Base-by-base conservation (phyloP, 1,139 yeast species). In the Suhomyces wounanorum region DNA sequence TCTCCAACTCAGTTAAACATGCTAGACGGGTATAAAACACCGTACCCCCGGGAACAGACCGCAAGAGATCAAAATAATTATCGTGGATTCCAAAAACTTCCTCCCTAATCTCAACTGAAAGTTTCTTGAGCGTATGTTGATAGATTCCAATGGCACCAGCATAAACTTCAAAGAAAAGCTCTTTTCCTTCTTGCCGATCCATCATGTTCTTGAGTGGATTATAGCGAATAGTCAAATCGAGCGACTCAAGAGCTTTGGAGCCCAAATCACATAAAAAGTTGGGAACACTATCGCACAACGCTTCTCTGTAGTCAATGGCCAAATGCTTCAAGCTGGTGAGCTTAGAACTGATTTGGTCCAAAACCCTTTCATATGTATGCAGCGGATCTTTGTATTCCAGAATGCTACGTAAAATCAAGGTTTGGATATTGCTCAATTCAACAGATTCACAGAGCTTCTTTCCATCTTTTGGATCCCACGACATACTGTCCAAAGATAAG, bases 241-340 rank as follows among this genome's bases (percentile, higher is more conserved):
- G 63, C 43, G 74, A 69, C 21, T 56, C 52, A 13, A 31, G 62
- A n/a, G 35, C 39, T 8, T 37, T 30, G 5, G 26, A 8, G 55
- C 33, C 62, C 11, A 73, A 45, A 1, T 49, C 31, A 1, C 43
- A 38, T 4, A 82, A 56, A 54, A 82, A 79, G 0, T 54, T 59
- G 0, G 78, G 77, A 0, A 77, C 72, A 1, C 74, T 65, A 58
- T 81, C 85, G 9, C 65, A 61, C 16, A 62, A 47, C 1, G 76
- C 67, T 54, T 82, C 83, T 44, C 81, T 67, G 50, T 72, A 69
- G 56, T 82, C 84, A 1, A 82, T 56, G 21, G 68, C 64, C 31
- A 82, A 58, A 30, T 62, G 60, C 30, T 58, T 60, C 39, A 79
- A 53, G 11, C 54, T 60, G 1, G 30, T 49, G 37, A 78, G 58